Evolutionary conservation across 306 rosid species (phyloP), one percentile per base, ranked within the genome.

Genomic region (Sophora flavescens): DNA sequence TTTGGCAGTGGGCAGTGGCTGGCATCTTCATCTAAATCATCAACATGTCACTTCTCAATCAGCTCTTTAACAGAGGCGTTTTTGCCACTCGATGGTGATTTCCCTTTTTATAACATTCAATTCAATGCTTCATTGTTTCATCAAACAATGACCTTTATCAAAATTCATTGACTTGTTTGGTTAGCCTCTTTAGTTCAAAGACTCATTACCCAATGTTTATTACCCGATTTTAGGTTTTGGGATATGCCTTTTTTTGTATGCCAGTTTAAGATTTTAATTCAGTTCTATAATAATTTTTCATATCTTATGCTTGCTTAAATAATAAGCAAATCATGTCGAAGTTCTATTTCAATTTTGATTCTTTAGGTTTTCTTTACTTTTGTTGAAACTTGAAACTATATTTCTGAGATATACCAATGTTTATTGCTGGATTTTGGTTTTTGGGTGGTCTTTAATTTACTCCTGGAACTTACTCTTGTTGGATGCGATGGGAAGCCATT

Each of bases 21-120:
- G 9, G 7, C 70, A 48, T 44, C 12, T 48, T 48, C 45, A 33
- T 14, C 45, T 17, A 8, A 10, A n/a, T 63, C 39, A 74, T 41
- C 75, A 56, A 50, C 77, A 95, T 95, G 99, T 95, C 99, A 57
- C 90, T 95, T 81, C 90, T 95, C 30, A 95, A 89, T 80, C 99
- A 95, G 73, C 93, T 95, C 84, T 92, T 95, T 64, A 95, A 80
- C 83, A 86, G 98, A 85, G 99, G 99, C 63, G 96, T 95, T 63
- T 89, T 92, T 36, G 87, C 88, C 77, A 92, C 93, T 64, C 92
- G 91, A 85, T 95, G 99, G 99, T 95, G 28, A 67, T 83, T 76
- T 26, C 13, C 65, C 36, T 52, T 58, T 35, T n/a, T 39, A 5
- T 6, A 39, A 39, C 44, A 6, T 13, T 32, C 28, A 51, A 73